Evolutionary conservation across 2,329 filamentous ascomycete genomes (phyloP).

Genomic region (Botryotinia calthae): DNA sequence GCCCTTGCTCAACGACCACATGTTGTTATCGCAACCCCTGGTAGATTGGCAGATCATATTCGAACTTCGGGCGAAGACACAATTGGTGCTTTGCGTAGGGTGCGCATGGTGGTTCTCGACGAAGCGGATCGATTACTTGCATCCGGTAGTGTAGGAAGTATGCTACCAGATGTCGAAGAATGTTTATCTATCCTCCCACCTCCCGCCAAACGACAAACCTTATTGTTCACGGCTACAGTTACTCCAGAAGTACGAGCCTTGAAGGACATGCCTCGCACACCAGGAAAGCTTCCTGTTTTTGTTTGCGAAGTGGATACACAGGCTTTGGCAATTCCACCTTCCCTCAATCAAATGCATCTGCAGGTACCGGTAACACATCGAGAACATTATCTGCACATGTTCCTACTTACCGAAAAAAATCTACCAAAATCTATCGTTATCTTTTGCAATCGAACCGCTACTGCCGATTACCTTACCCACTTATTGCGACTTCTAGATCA

Average conservation of each 20-base stretch:
- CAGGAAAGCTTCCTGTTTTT: conserved; percentile 74
- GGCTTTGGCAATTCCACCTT: conserved; percentile 73
- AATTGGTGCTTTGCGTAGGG: conserved; percentile 73
- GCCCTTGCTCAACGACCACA: conserved; percentile 80
- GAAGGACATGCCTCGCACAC: conserved; percentile 69
- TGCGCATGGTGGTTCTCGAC: conserved; percentile 86
- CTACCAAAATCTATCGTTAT: conserved; percentile 77
- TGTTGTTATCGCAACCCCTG: conserved; percentile 90
- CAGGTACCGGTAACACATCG: conserved; percentile 89
- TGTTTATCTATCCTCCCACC: conserved; percentile 72
- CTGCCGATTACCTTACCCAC: conserved; percentile 86
- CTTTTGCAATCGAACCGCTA: conserved; percentile 89
- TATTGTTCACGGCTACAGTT: conserved; percentile 93
- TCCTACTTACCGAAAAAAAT: conserved; percentile 78
- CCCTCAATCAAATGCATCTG: conserved; percentile 79
- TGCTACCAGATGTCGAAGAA: conserved; percentile 23
- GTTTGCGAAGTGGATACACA: conserved; percentile 83
- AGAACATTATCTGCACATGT: conserved; percentile 89
- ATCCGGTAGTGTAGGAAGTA: conserved; percentile 47
- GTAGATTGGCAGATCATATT: conserved; percentile 90
- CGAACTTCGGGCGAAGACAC: conserved; percentile 89
- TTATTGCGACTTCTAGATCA: conserved; percentile 82
- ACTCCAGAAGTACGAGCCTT: conserved; percentile 87
- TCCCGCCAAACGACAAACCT: conserved; percentile 77
- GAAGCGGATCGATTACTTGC: conserved; percentile 89